Base-by-base conservation (phyloP, 371 early-diverging fungal species). In the Cokeromyces recurvatus region DNA sequence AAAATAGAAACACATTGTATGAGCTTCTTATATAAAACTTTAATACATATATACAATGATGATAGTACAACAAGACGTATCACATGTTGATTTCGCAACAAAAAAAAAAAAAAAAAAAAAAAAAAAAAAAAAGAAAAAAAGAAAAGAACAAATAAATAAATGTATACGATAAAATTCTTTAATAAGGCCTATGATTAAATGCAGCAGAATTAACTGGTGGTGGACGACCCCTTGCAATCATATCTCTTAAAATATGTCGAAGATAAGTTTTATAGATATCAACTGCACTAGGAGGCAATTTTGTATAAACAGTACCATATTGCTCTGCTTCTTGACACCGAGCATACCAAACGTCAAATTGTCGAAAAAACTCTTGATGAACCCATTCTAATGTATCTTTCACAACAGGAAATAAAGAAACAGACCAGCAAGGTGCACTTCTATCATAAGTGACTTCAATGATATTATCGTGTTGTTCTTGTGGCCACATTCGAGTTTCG, bases 391-490 rank as follows among this genome's bases (percentile, higher is more conserved):
- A 57, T 1, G 80, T 80, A 24, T 80, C 66, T 40, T 81, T 79
- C 1, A 86, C 82, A 40, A 79, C 75, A 3, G 87, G 85, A 45
- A 82, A 84, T 32, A 89, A 50, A 16, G 77, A 68, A 6, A 89
- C 89, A 36, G 80, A 79, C 89, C 89, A 89, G 4, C 82, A 76
- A 4, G 62, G 48, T 0, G 73, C 63, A 21, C 68, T 67, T 15
- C 49, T 49, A 43, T 71, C 76, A 25, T 79, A 74, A 43, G 76
- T 78, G 38, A 89, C 86, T 38, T 85, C 86, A 48, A 90, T 85
- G 42, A 90, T 84, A 51, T 86, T 85, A 45, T 86, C 87, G 35
- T 84, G 87, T 46, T 90, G 90, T 11, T 86, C 85, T 10, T 55
- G 23, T 6, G 86, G 86, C 90, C 90, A 90, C 84, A 86, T 85